Evolutionary conservation across 23 red algal genomes (phyloP).

Genomic region (Chondrus crispus): DNA sequence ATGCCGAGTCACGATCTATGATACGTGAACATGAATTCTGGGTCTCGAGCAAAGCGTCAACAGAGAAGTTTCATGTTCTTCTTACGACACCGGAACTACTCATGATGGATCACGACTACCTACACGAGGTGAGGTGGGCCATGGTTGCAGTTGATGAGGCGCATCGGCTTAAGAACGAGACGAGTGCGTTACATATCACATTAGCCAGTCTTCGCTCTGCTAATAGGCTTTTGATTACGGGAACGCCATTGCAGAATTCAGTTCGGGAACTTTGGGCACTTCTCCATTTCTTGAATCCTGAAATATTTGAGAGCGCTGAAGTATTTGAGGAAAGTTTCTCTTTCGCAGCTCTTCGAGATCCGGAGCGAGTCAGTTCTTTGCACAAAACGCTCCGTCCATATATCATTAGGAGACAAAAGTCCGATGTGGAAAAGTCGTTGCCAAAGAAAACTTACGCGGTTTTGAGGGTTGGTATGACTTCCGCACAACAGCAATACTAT

Average conservation of each 20-base stretch:
- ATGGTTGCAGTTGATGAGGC: constrained; percentile 92
- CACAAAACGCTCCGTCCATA: constrained; percentile 82
- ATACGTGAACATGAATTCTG: constrained; percentile 81
- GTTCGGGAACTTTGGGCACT: constrained; percentile 93
- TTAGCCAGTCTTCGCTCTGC: constrained; percentile 71
- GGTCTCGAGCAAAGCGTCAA: constrained; percentile 14
- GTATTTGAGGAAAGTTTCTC: constrained; percentile 88
- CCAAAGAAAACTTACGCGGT: constrained; percentile 94
- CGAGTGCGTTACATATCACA: constrained; percentile 56
- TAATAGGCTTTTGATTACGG: constrained; percentile 89
- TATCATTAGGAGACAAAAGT: constrained; percentile 91
- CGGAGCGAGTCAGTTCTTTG: constrained; percentile 73
- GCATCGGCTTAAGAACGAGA: constrained; percentile 94
- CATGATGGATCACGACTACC: constrained; percentile 71
- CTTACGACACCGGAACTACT: constrained; percentile 84
- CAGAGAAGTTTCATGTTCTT: constrained; percentile 76
- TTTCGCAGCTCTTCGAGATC: constrained; percentile 75
- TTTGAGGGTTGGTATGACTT: constrained; percentile 87
- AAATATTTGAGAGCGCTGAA: constrained; percentile 59
- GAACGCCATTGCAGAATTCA: constrained; percentile 93
- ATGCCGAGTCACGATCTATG: constrained; percentile 64
- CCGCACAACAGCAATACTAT: constrained; percentile 85
- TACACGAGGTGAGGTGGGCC: constrained; percentile 64
- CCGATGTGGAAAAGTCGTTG: constrained; percentile 91
- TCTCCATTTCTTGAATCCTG: constrained; percentile 79